These are phyloP conservation scores for Coemansia brasiliensis DNA, from an alignment of 192 early-diverging fungal genomes.

Conservation along the genomic window DNA sequence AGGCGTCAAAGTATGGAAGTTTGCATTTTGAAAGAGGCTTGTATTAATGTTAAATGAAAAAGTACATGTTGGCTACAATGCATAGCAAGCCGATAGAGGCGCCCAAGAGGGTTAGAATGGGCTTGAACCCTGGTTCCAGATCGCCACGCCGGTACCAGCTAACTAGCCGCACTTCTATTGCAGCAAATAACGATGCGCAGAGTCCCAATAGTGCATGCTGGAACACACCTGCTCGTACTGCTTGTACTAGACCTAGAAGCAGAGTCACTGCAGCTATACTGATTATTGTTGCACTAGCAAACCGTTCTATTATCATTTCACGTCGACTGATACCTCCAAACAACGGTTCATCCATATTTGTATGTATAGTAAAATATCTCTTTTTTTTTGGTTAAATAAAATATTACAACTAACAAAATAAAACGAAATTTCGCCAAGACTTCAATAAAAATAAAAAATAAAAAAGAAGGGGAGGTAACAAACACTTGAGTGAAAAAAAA, in stretches of 20 bases:
- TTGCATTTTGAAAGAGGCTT: background rate
- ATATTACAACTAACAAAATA: no score
- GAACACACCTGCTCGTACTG: conserved; percentile 14
- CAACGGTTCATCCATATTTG: conserved; percentile 53
- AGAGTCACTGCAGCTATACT: conserved; percentile 14
- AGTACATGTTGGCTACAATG: conserved; percentile 52
- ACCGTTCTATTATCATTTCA: conserved; percentile 47
- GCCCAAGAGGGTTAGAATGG: conserved; percentile 37
- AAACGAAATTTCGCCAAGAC: no score
- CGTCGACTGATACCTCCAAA: conserved; percentile 55
- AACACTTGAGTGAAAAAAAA: background rate
- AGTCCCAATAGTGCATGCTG: conserved; percentile 40
- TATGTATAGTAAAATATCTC: background rate
- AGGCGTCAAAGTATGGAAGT: conserved; percentile 70
- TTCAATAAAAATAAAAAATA: background rate
- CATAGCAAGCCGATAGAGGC: conserved; percentile 36
- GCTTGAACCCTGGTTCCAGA: conserved; percentile 54
- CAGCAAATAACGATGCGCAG: conserved; percentile 23
- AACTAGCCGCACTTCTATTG: conserved; percentile 49
- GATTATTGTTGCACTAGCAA: conserved; percentile 28
- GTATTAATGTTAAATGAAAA: conserved; percentile 26
- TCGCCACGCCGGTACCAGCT: conserved; percentile 60
- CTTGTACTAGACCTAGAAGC: conserved; percentile 18
- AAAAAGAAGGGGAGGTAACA: background rate
- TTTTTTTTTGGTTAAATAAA: background rate